These are phyloP conservation scores for Tothia fuscella DNA, from an alignment of 2,329 filamentous ascomycete genomes.

Conservation along the genomic window DNA sequence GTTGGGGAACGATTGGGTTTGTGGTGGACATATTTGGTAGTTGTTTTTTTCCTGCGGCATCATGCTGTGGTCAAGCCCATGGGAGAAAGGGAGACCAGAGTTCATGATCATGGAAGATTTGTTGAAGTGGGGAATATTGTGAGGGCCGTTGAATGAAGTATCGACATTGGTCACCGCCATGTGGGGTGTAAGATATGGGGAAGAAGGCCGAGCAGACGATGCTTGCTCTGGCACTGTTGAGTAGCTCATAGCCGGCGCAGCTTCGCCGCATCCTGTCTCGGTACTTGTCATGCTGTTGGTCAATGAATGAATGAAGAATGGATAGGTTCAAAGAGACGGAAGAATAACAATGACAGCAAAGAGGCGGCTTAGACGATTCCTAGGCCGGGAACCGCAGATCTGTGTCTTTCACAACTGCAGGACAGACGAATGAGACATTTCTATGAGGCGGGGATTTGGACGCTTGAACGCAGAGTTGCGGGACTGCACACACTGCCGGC, in stretches of 20 bases:
- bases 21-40: too few species aligned
- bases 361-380: neutral
- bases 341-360: slow-evolving; percentile 4
- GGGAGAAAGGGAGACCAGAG: too few species aligned
- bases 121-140: too few species aligned
- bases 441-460: slow-evolving; percentile 2
- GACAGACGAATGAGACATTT: slow-evolving; percentile 8
- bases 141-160: too few species aligned
- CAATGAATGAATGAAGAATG: neutral
- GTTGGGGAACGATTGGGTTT: too few species aligned
- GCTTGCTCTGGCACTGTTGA: too few species aligned
- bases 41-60: too few species aligned
- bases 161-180: slow-evolving; percentile 1
- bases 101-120: too few species aligned
- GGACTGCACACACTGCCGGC: neutral
- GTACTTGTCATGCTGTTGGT: neutral
- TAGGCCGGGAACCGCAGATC: neutral
- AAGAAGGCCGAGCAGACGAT: too few species aligned
- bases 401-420: neutral
- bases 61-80: too few species aligned
- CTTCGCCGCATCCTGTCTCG: neutral
- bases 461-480: slow-evolving; percentile 1
- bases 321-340: neutral
- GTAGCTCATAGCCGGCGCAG: too few species aligned
- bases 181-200: too few species aligned